Percentiles rank a stretch among this genome's conserved stretches.
Conservation (phyloP, 805 yeast genomes). For the Kuraishia ogatae region DNA sequence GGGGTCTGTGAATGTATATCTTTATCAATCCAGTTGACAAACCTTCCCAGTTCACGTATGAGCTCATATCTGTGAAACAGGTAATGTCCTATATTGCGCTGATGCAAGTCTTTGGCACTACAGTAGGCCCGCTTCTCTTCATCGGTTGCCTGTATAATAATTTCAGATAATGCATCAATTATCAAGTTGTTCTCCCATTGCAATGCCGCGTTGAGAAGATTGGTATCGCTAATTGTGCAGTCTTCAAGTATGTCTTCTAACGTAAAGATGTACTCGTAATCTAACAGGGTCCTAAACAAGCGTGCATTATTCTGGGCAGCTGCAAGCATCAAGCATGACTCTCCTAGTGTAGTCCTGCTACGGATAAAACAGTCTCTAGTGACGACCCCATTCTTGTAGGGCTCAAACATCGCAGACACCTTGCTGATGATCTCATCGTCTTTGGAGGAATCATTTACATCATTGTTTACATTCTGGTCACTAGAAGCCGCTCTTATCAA, state of each 20-base stretch:
- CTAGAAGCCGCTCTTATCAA: conserved; percentile 27
- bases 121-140: conserved; percentile 42
- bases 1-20: conserved; percentile 75
- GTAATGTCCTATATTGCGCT: conserved; percentile 68
- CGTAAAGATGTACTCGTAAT: conserved; percentile 40
- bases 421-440: conserved; percentile 8
- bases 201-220: conserved; percentile 55
- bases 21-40: conserved; percentile 58
- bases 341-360: conserved; percentile 48
- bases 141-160: conserved; percentile 29
- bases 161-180: conserved; percentile 34
- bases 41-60: conserved; percentile 44
- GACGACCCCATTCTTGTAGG: conserved; percentile 5
- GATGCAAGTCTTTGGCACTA: conserved; percentile 38
- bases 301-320: conserved; percentile 36
- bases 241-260: conserved; percentile 65
- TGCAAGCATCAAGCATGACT: conserved; percentile 62
- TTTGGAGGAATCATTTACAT: conserved; percentile 10
- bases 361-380: conserved; percentile 18
- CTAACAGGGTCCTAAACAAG: conserved; percentile 37
- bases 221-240: conserved; percentile 41
- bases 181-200: conserved; percentile 40
- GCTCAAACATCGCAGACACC: conserved; percentile 8
- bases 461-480: conserved; percentile 12
- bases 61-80: conserved; percentile 48